A percentile compares a stretch with the other conserved stretches of the same genome.
Evolutionary conservation across 2,329 filamentous ascomycete genomes (phyloP).

Genomic region (Apiospora sp.): DNA sequence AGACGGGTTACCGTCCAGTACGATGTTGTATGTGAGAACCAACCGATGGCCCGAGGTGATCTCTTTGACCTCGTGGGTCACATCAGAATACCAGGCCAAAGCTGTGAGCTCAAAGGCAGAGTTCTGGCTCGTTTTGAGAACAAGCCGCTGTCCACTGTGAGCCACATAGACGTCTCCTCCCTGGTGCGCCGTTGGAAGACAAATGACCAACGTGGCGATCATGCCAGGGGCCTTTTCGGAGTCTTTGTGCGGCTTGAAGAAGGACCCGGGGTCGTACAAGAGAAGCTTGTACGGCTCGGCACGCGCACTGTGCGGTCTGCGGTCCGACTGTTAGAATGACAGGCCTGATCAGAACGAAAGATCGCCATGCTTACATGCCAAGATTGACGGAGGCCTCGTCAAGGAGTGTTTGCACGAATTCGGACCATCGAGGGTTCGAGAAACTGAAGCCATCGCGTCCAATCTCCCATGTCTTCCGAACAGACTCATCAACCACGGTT

Average conservation of each 20-base stretch:
- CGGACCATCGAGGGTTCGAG: slow-evolving; percentile 46
- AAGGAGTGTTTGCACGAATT: slow-evolving; percentile 37
- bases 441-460: slow-evolving; percentile 44
- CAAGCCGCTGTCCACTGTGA: slow-evolving; percentile 41
- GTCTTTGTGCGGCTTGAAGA: slow-evolving; percentile 55
- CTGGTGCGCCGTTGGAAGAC: slow-evolving; percentile 52
- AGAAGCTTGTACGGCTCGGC: slow-evolving; percentile 51
- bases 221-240: slow-evolving; percentile 54
- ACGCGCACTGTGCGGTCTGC: slow-evolving; percentile 29
- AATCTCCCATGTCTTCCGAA: slow-evolving; percentile 51
- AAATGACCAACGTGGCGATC: slow-evolving; percentile 56
- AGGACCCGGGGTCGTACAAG: slow-evolving; percentile 55
- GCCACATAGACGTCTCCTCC: slow-evolving; percentile 51
- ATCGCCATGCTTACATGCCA: slow-evolving; percentile 34
- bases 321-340: background rate
- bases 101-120: slow-evolving; percentile 43
- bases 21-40: slow-evolving; percentile 58
- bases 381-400: slow-evolving; percentile 38
- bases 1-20: slow-evolving; percentile 39
- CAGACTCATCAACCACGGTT: slow-evolving; percentile 47
- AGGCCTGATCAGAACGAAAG: background rate
- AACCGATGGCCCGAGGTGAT: slow-evolving; percentile 53
- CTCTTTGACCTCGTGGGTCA: slow-evolving; percentile 54
- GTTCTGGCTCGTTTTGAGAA: slow-evolving; percentile 41
- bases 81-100: slow-evolving; percentile 56